These are phyloP conservation scores for Coniella lustricola DNA, from an alignment of 2,329 filamentous ascomycete species.

Conservation along the genomic window DNA sequence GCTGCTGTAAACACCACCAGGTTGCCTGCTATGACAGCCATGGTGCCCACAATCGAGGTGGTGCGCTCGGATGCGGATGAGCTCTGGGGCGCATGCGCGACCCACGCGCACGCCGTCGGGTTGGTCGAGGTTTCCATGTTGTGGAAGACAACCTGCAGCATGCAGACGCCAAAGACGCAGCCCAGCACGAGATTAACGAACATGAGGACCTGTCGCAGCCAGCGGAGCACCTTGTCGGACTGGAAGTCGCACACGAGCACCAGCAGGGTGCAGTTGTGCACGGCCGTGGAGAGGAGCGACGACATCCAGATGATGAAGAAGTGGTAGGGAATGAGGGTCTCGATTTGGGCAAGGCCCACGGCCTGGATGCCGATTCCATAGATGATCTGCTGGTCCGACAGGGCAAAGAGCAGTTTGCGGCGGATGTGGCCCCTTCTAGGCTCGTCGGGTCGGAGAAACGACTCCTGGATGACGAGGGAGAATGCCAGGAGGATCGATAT, in stretches of 20 bases:
- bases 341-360: conserved; percentile 53
- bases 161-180: conserved; percentile 47
- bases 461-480: conserved; percentile 14
- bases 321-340: conserved; percentile 56
- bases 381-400: conserved; percentile 63
- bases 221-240: conserved; percentile 59
- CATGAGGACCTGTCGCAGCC: conserved; percentile 60
- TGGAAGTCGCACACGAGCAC: conserved; percentile 60
- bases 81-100: conserved; percentile 22
- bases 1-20: conserved; percentile 50
- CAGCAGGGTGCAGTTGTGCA: conserved; percentile 59
- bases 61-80: conserved; percentile 32
- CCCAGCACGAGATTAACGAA: conserved; percentile 55
- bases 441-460: conserved; percentile 7
- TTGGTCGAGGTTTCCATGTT: conserved; percentile 39
- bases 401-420: conserved; percentile 57
- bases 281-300: conserved; percentile 55
- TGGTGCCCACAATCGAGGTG: conserved; percentile 51
- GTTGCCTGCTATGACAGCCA: conserved; percentile 54
- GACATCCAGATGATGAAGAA: conserved; percentile 64
- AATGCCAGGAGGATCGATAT: conserved; percentile 11
- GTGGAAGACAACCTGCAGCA: conserved; percentile 47
- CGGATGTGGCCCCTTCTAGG: conserved; percentile 22
- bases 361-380: conserved; percentile 63
- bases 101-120: conserved; percentile 56